Evolutionary conservation across 805 yeast genomes (phyloP), one percentile per base, ranked within the genome.

Genomic region (Barnettozyma populi): DNA sequence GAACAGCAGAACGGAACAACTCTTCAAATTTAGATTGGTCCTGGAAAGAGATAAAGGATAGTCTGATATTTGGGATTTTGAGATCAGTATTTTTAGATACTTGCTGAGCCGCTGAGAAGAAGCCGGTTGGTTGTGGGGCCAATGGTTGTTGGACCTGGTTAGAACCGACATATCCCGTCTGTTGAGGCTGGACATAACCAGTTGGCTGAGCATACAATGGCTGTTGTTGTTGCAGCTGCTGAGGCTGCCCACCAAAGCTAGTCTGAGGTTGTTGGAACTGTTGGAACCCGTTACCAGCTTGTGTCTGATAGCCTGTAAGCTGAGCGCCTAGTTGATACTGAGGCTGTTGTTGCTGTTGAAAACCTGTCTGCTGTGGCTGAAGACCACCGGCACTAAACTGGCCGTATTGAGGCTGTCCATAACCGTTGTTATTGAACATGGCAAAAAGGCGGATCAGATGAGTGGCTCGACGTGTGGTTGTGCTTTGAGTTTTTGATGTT

Each of bases 11-110:
- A 55, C 92, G 72, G 64, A 92, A 92, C 56, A 92, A 71, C 57
- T 82, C 82, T 66, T 89, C 97, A 62, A 86, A 92, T 63, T 87
- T 85, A 49, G 78, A 76, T 69, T 92, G 98, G 64, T 92, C 97
- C 31, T 78, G 79, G 21, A 86, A 84, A 3, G 95, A 80, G 52
- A 92, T 79, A 63, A 92, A 92, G 10, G 96, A 82, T 45, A 92
- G 72, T 55, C 97, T 78, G 51, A 87, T 86, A 54, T 70, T 71
- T 38, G 94, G 94, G 52, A 86, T 80, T 59, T 81, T 82, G 52
- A 86, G 57, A 16, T 74, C 80, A 36, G 67, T 73, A 60, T 82
- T 80, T 57, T 79, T 79, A 18, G 71, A 69, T 36, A 51, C 48
- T 23, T 52, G 47, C 36, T 57, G 56, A 29, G 63, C 52, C 34